Conservation (phyloP, 1,139 yeast species). For the Suhomyces maxii region DNA sequence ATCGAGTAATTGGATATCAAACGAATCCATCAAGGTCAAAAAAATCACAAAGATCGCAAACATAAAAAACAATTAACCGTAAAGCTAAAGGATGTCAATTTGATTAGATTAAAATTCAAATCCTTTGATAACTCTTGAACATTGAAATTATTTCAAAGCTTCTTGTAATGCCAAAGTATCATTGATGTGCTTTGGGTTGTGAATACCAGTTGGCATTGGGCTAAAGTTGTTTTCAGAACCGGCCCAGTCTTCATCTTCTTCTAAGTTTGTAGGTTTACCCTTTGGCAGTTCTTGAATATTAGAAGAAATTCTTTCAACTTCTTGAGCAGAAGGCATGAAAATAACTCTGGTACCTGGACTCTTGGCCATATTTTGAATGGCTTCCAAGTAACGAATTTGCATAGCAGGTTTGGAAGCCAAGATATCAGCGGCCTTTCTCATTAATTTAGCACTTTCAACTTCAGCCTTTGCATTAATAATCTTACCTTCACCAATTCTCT, state of each 20-base stretch:
- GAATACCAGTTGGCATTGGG: conserved; percentile 8
- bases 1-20: too few relatives aligned
- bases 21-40: too few relatives aligned
- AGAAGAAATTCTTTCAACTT: conserved; percentile 34
- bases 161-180: conserved; percentile 21
- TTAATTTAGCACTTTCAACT: conserved; percentile 72
- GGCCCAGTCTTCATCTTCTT: conserved; percentile 20
- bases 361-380: conserved; percentile 75
- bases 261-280: conserved; percentile 14
- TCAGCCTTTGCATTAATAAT: conserved; percentile 76
- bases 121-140: too few relatives aligned
- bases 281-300: conserved; percentile 9
- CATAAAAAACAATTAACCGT: too few relatives aligned
- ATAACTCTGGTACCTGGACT: conserved; percentile 64
- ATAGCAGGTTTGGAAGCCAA: conserved; percentile 75
- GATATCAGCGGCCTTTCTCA: conserved; percentile 80
- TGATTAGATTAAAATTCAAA: too few relatives aligned
- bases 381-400: conserved; percentile 79
- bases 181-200: conserved; percentile 11
- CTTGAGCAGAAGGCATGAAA: conserved; percentile 64
- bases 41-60: too few relatives aligned
- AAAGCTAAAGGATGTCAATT: too few relatives aligned
- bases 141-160: conserved; percentile 12
- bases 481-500: conserved; percentile 76
- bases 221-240: conserved; percentile 8